Evolutionary conservation across 176 grass and related monocot genomes (phyloP).

Genomic region (Phyllostachys edulis): DNA sequence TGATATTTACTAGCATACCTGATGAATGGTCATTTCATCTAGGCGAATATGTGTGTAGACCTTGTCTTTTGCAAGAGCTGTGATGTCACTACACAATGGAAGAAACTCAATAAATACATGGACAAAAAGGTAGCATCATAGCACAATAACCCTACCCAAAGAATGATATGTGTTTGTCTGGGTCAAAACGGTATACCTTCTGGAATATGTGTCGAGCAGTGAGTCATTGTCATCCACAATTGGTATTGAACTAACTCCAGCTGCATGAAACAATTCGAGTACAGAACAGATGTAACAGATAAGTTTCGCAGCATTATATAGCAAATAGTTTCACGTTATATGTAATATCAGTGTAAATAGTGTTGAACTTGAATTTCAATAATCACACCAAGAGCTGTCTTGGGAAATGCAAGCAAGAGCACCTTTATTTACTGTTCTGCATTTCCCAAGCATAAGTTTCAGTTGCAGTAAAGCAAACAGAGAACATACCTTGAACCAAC

Average conservation of each 20-base stretch:
- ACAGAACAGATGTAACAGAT: constrained; percentile 11
- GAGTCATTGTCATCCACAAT: constrained; percentile 96
- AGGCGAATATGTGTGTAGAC: constrained; percentile 84
- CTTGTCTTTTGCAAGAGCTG: constrained; percentile 97
- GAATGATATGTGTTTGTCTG: not conserved
- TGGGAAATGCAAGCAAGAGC: constrained; percentile 19
- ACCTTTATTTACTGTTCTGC: constrained; percentile 6
- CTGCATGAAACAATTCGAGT: constrained; percentile 48
- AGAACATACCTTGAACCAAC: constrained; percentile 83
- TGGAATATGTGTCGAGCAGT: constrained; percentile 89
- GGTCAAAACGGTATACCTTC: constrained; percentile 56
- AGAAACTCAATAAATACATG: constrained; percentile 9
- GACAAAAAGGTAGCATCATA: not conserved
- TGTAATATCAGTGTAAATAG: not conserved
- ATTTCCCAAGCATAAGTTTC: not conserved
- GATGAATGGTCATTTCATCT: constrained; percentile 92
- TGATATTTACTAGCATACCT: constrained; percentile 44
- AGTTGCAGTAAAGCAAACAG: constrained; percentile 7
- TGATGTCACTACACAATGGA: constrained; percentile 86
- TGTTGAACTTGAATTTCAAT: constrained; percentile 7
- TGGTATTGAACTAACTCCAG: constrained; percentile 88
- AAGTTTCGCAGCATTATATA: not conserved
- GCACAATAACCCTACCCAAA: not conserved
- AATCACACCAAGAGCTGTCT: not conserved
- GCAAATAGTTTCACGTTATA: not conserved